Evolutionary conservation across 2,329 filamentous ascomycete genomes (phyloP).

Genomic region (Colletotrichum karsti): DNA sequence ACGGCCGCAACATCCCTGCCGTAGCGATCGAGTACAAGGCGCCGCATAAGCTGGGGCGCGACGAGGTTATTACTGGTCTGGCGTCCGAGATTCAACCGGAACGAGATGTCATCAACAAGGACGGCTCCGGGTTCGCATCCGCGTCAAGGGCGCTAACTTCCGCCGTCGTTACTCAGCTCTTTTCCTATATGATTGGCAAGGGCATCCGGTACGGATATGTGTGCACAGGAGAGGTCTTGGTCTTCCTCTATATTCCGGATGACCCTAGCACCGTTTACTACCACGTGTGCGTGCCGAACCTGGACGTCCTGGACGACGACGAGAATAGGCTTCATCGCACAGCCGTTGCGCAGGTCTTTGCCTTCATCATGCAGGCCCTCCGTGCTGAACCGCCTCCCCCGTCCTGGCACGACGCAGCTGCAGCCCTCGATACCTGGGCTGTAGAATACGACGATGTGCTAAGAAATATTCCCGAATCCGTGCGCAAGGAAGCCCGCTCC

Average conservation of each 20-base stretch:
- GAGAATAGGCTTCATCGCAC: constrained; percentile 43
- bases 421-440: constrained; percentile 31
- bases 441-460: constrained; percentile 40
- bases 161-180: not conserved
- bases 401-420: constrained; percentile 41
- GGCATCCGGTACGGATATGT: no score
- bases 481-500: constrained; percentile 29
- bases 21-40: not conserved
- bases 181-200: not conserved
- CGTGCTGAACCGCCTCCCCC: constrained; percentile 34
- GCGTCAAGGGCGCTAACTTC: not conserved
- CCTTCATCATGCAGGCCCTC: constrained; percentile 45
- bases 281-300: constrained; percentile 19
- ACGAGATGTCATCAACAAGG: not conserved
- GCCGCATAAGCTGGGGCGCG: not conserved
- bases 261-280: not conserved
- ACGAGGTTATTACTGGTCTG: not conserved
- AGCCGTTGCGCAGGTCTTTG: constrained; percentile 46
- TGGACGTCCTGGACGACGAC: constrained; percentile 41
- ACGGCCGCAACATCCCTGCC: not conserved
- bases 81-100: not conserved
- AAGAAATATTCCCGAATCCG: constrained; percentile 33
- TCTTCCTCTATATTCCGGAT: not conserved
- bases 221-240: no score
- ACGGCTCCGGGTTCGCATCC: not conserved